Evolutionary conservation across 192 early-diverging fungal genomes (phyloP).

Genomic region (Physocladia obscura): DNA sequence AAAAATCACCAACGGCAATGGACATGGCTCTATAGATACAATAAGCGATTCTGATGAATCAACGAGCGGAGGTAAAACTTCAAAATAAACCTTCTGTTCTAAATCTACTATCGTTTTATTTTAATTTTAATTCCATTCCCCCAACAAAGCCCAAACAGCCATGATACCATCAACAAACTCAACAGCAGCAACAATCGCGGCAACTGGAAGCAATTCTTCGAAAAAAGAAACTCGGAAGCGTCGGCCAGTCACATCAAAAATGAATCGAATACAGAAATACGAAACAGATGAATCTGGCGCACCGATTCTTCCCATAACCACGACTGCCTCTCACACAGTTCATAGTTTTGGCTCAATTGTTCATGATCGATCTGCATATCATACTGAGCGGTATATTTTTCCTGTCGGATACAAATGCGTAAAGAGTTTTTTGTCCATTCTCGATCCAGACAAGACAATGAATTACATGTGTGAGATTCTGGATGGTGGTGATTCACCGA

Average conservation of each 20-base stretch:
- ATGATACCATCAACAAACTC: background rate
- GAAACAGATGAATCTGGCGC: slow-evolving; percentile 61
- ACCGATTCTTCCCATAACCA: slow-evolving; percentile 73
- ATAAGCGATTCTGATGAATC: slow-evolving; percentile 26
- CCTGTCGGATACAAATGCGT: slow-evolving; percentile 78
- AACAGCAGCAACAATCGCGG: background rate
- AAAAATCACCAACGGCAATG: background rate
- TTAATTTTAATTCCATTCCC: background rate
- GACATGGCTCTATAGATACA: background rate
- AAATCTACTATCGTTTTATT: background rate
- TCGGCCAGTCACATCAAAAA: slow-evolving; percentile 5
- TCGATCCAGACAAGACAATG: slow-evolving; percentile 54
- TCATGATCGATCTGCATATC: slow-evolving; percentile 73
- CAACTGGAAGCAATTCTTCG: background rate
- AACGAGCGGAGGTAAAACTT: background rate
- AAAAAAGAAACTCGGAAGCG: slow-evolving; percentile 21
- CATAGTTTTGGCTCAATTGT: slow-evolving; percentile 71
- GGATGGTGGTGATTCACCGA: slow-evolving; percentile 75
- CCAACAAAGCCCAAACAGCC: background rate
- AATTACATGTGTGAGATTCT: slow-evolving; percentile 68
- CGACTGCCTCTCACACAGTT: slow-evolving; percentile 77
- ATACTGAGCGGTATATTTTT: slow-evolving; percentile 89
- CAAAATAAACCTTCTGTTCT: background rate
- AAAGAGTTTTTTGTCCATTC: slow-evolving; percentile 70
- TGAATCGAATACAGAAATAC: slow-evolving; percentile 20